A percentile compares a stretch with the other conserved stretches of the same genome.
Evolutionary conservation across 331 rosid species (phyloP).

Genomic region (Quercus phellos): DNA sequence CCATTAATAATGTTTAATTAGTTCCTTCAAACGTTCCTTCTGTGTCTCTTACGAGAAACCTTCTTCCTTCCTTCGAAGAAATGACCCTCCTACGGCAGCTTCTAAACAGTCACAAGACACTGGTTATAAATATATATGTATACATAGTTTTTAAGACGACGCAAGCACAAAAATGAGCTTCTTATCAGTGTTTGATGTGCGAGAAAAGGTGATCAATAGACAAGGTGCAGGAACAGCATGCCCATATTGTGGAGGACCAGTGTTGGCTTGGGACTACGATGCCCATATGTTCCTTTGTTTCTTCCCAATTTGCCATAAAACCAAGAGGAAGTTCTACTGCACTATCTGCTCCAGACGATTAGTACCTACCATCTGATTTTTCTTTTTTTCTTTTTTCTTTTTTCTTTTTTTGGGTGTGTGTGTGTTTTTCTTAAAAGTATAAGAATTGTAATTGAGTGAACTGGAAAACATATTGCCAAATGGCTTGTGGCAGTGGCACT

Average conservation of each 20-base stretch:
- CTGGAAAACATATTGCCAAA: fast-evolving
- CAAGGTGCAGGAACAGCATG: conserved; percentile 19
- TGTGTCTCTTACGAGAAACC: too few species aligned
- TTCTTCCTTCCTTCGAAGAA: too few species aligned
- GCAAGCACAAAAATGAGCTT: background rate
- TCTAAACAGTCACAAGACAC: too few species aligned
- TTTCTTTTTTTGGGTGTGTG: too few species aligned
- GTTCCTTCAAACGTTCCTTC: too few species aligned
- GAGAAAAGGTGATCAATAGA: conserved; percentile 11
- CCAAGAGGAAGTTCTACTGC: conserved; percentile 28
- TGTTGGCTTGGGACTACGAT: conserved; percentile 25
- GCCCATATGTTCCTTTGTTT: conserved; percentile 18
- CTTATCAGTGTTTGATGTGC: conserved; percentile 23
- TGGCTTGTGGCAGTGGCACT: too few species aligned
- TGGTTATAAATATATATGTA: too few species aligned
- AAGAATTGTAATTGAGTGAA: fast-evolving
- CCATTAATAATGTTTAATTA: too few species aligned
- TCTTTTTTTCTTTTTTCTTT: background rate
- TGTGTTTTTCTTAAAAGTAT: background rate
- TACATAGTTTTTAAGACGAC: too few species aligned
- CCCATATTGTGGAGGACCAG: conserved; percentile 37
- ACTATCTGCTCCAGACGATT: conserved; percentile 27
- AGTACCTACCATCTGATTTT: background rate
- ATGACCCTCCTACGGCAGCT: too few species aligned
- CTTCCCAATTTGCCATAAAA: conserved; percentile 26